These are phyloP conservation scores for Hypoxylon sp. DNA, from an alignment of 2,329 filamentous ascomycete genomes.

Conservation along the genomic window DNA sequence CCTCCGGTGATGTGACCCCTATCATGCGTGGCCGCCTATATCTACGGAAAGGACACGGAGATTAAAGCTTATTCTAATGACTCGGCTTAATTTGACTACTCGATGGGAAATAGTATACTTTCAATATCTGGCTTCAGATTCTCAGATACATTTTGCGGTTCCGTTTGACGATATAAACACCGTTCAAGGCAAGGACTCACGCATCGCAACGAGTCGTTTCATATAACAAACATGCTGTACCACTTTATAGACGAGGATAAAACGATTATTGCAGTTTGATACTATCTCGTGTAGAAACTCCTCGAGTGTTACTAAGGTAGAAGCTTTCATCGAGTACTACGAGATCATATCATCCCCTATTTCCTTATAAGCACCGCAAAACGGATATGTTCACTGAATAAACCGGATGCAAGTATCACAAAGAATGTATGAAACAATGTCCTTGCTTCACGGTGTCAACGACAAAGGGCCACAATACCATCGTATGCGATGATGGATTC, in stretches of 20 bases:
- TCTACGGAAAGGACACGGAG: background rate
- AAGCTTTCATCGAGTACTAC: background rate
- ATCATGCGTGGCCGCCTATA: background rate
- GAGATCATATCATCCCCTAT: background rate
- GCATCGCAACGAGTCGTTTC: background rate
- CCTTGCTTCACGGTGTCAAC: background rate
- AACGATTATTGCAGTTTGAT: background rate
- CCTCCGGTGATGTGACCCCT: too few species aligned
- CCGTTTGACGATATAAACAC: too few species aligned
- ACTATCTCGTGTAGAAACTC: background rate
- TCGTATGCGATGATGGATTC: constrained; percentile 6
- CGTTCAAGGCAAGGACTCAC: background rate
- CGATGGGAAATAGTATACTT: background rate
- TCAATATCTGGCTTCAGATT: too few species aligned
- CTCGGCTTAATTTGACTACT: background rate
- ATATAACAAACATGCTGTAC: background rate
- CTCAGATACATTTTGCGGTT: too few species aligned
- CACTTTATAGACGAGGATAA: background rate
- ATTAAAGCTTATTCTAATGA: background rate
- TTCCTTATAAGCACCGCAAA: constrained; percentile 3
- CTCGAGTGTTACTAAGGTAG: background rate
- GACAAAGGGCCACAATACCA: constrained; percentile 12
- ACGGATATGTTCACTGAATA: constrained; percentile 1
- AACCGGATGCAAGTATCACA: background rate
- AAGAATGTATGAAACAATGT: constrained; percentile 14